Conservation (phyloP, 2,329 filamentous ascomycete genomes). For the Fusarium floridanum region DNA sequence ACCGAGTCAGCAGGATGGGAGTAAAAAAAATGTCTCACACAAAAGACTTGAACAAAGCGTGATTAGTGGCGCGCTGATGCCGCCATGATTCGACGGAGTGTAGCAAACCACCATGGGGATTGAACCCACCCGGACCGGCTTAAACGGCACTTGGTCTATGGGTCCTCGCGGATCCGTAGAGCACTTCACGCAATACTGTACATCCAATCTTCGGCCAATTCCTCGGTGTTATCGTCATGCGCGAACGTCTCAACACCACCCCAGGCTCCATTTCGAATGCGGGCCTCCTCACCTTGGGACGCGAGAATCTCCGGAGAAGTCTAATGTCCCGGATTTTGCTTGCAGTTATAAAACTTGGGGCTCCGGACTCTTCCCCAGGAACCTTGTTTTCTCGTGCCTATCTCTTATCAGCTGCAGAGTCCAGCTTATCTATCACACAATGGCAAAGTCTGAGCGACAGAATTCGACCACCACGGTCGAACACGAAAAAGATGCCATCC, state of each 20-base stretch:
- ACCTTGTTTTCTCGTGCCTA: neutral
- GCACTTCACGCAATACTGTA: slow-evolving; percentile 14
- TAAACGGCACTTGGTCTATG: slow-evolving; percentile 35
- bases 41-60: neutral
- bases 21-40: slow-evolving; percentile 12
- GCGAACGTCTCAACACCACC: slow-evolving; percentile 17
- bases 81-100: slow-evolving; percentile 8
- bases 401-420: neutral
- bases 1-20: slow-evolving; percentile 10
- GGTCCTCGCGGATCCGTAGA: slow-evolving; percentile 19
- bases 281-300: slow-evolving; percentile 13
- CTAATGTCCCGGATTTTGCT: slow-evolving; percentile 25
- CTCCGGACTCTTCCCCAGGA: slow-evolving; percentile 16
- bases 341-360: slow-evolving; percentile 34
- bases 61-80: slow-evolving; percentile 24
- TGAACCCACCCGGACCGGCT: slow-evolving; percentile 29
- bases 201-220: slow-evolving; percentile 34
- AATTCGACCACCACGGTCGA: slow-evolving; percentile 41
- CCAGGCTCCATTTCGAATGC: slow-evolving; percentile 14
- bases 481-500: slow-evolving; percentile 37
- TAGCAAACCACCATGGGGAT: neutral
- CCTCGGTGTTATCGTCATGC: slow-evolving; percentile 44
- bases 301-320: slow-evolving; percentile 28
- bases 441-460: slow-evolving; percentile 32
- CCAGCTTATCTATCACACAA: slow-evolving; percentile 11